These are phyloP conservation scores for Xanthoparmelia taractica DNA, from an alignment of 495 filamentous ascomycete species.

Conservation along the genomic window DNA sequence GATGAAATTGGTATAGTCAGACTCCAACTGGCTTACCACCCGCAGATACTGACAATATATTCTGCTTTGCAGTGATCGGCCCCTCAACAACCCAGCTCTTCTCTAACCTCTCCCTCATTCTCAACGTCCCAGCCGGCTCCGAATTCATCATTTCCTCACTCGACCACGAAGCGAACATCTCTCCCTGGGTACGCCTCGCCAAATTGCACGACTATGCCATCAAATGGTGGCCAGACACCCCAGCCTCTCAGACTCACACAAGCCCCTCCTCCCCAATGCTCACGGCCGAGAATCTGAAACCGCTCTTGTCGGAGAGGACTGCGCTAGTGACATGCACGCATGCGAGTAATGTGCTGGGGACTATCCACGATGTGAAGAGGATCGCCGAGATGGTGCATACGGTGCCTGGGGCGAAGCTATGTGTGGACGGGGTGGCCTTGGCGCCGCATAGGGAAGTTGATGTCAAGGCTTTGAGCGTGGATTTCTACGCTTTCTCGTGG, in stretches of 20 bases:
- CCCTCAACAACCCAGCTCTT: constrained; percentile 66
- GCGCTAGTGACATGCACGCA: constrained; percentile 63
- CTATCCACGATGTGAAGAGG: constrained; percentile 52
- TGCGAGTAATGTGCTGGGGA: constrained; percentile 62
- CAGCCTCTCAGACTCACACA: constrained; percentile 36
- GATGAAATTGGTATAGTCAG: constrained; percentile 50
- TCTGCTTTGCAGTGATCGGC: constrained; percentile 45
- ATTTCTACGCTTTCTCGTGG: constrained; percentile 69
- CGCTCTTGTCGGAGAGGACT: constrained; percentile 51
- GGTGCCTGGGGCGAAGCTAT: constrained; percentile 39
- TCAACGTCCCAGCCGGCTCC: constrained; percentile 50
- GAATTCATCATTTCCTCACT: constrained; percentile 60
- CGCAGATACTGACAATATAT: constrained; percentile 22
- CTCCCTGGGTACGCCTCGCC: constrained; percentile 61
- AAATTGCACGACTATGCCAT: constrained; percentile 45
- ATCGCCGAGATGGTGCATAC: constrained; percentile 48
- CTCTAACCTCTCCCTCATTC: constrained; percentile 56
- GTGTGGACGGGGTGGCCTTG: constrained; percentile 59
- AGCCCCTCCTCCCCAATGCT: constrained; percentile 46
- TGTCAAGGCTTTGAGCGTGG: constrained; percentile 55
- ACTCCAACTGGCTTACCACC: constrained; percentile 8
- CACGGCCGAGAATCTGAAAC: constrained; percentile 41
- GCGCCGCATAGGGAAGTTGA: constrained; percentile 64
- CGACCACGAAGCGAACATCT: constrained; percentile 67
- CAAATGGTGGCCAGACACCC: constrained; percentile 55